Evolutionary conservation across 208 protist genomes (phyloP).

Genomic region (Trypanosoma caninum): DNA sequence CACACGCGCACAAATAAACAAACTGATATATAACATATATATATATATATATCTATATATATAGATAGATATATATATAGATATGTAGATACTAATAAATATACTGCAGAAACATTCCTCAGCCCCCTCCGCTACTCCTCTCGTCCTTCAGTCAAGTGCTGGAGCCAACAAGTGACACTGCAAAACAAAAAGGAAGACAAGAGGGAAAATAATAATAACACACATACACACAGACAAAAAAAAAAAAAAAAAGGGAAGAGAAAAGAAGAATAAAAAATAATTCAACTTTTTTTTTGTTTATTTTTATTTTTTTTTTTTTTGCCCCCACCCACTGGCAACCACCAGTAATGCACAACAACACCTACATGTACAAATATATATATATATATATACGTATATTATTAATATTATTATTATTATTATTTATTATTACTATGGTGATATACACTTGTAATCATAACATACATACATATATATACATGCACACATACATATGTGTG

Average conservation of each 20-base stretch:
- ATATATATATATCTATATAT: no score
- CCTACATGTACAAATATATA: slow-evolving; percentile 13
- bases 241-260: slow-evolving; percentile 17
- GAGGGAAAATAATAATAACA: not conserved
- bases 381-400: slow-evolving; percentile 4
- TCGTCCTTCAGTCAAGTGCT: no score
- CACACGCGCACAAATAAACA: no score
- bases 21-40: no score
- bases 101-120: no score
- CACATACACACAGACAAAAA: slow-evolving; percentile 14
- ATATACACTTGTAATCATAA: not conserved
- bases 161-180: no score
- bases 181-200: slow-evolving; percentile 8
- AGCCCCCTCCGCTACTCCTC: no score
- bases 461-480: not conserved
- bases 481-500: not conserved
- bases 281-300: not conserved
- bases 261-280: slow-evolving; percentile 10
- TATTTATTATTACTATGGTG: not conserved
- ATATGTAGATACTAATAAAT: no score
- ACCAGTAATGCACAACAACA: not conserved
- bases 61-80: no score
- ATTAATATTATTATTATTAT: not conserved
- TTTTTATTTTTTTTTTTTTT: not conserved
- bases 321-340: not conserved